A percentile compares a stretch with the other conserved stretches of the same genome.
Evolutionary conservation across 225 moss, liverwort and hornwort genomes (phyloP).

Genomic region (Straminergon stramineum): DNA sequence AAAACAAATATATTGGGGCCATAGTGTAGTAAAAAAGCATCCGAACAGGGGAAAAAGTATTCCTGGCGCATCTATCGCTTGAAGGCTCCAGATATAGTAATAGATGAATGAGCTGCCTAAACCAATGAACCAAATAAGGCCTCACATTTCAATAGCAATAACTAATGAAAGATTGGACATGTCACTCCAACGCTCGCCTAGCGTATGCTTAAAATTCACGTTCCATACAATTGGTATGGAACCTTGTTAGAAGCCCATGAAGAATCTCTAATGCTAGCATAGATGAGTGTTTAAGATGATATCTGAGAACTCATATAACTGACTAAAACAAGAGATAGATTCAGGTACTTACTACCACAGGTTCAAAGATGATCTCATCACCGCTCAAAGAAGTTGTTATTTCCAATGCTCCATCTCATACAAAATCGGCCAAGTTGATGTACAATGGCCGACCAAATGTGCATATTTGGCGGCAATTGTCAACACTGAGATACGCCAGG

Average conservation of each 20-base stretch:
- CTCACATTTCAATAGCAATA: not conserved
- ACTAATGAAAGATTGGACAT: not conserved
- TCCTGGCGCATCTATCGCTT: not conserved
- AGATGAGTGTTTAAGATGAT: not conserved
- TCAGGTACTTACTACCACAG: slow-evolving; percentile 16
- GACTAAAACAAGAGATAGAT: not conserved
- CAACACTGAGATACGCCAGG: slow-evolving; percentile 15
- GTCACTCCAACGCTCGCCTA: not conserved
- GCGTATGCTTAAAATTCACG: not conserved
- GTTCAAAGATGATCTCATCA: slow-evolving; percentile 18
- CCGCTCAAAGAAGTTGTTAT: not conserved
- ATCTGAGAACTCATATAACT: not conserved
- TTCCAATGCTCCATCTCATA: slow-evolving; percentile 9
- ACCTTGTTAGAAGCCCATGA: not conserved
- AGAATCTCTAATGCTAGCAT: not conserved
- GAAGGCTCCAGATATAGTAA: not conserved
- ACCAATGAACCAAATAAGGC: not conserved
- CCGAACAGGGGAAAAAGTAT: not conserved
- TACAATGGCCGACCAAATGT: slow-evolving; percentile 14
- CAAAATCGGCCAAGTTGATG: not conserved
- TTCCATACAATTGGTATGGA: not conserved
- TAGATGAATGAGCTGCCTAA: not conserved
- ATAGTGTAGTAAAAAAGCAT: not conserved
- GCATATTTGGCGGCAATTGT: slow-evolving; percentile 27
- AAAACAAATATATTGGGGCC: not conserved